Evolutionary conservation across 495 filamentous ascomycete species (phyloP).

Genomic region (Podospora conica): DNA sequence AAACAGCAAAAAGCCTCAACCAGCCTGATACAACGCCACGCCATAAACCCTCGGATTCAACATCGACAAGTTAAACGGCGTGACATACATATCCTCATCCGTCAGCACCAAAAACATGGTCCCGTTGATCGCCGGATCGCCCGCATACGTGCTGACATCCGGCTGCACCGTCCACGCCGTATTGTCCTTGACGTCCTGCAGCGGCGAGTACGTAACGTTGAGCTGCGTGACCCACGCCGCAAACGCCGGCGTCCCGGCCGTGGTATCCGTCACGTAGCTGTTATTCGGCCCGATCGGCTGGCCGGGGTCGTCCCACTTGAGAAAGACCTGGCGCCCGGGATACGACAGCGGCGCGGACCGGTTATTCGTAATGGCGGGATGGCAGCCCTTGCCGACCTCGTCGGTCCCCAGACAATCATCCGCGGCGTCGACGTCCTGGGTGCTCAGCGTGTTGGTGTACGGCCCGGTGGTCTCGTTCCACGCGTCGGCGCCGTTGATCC

Average conservation of each 20-base stretch:
- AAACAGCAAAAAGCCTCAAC: not conserved
- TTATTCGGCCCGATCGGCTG: constrained; percentile 70
- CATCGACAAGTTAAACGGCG: constrained; percentile 67
- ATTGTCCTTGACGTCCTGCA: constrained; percentile 49
- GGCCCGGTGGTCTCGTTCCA: constrained; percentile 51
- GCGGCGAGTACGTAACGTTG: constrained; percentile 73
- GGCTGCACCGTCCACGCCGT: constrained; percentile 68
- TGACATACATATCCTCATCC: constrained; percentile 60
- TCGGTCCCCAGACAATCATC: constrained; percentile 49
- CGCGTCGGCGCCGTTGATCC: constrained; percentile 49
- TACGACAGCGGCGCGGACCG: constrained; percentile 63
- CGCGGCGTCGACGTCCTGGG: constrained; percentile 29
- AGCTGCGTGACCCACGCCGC: constrained; percentile 79
- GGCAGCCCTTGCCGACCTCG: constrained; percentile 49
- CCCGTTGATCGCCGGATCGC: constrained; percentile 66
- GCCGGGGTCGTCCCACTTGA: constrained; percentile 70
- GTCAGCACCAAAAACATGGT: constrained; percentile 78
- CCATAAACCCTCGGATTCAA: constrained; percentile 76
- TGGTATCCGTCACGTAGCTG: constrained; percentile 62
- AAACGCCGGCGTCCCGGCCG: constrained; percentile 53
- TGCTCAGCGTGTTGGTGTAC: constrained; percentile 38
- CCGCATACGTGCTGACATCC: constrained; percentile 50
- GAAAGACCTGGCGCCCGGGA: constrained; percentile 63
- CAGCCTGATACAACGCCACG: constrained; percentile 35
- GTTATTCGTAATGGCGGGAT: constrained; percentile 60